Conservation (phyloP, 2,329 filamentous ascomycete species). For the Ascochyta rabiei region DNA sequence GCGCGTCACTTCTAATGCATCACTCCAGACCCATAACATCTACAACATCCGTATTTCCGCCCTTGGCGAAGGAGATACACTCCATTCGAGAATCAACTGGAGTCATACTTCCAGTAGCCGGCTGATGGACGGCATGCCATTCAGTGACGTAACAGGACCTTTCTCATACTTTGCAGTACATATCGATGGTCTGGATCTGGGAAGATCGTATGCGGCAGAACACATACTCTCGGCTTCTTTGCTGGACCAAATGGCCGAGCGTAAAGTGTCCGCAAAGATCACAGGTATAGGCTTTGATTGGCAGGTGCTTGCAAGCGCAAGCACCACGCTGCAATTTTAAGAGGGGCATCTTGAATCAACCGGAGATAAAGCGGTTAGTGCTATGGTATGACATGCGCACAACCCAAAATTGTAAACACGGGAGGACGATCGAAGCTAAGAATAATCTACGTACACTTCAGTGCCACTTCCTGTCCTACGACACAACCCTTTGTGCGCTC, state of each 20-base stretch:
- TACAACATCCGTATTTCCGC: not conserved
- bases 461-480: not conserved
- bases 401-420: not conserved
- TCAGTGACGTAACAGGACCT: conserved; percentile 43
- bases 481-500: not conserved
- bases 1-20: not conserved
- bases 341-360: not conserved
- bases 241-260: conserved; percentile 13
- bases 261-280: conserved; percentile 21
- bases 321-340: not conserved
- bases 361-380: not conserved
- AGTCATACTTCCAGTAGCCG: conserved; percentile 6
- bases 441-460: not conserved
- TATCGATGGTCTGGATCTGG: conserved; percentile 27
- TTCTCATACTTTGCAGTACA: conserved; percentile 42
- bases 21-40: not conserved
- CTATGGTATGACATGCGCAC: not conserved
- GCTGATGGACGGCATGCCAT: conserved; percentile 24
- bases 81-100: conserved; percentile 39
- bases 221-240: conserved; percentile 23
- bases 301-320: conserved; percentile 14
- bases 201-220: conserved; percentile 41
- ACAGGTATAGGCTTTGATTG: conserved; percentile 42
- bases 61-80: conserved; percentile 20
- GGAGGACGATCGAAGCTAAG: not conserved